Percentiles rank a stretch among this genome's conserved stretches.
phyloP scores from a whole-genome alignment of 116 monocot species.

The Phalaenopsis hybrid region DNA sequence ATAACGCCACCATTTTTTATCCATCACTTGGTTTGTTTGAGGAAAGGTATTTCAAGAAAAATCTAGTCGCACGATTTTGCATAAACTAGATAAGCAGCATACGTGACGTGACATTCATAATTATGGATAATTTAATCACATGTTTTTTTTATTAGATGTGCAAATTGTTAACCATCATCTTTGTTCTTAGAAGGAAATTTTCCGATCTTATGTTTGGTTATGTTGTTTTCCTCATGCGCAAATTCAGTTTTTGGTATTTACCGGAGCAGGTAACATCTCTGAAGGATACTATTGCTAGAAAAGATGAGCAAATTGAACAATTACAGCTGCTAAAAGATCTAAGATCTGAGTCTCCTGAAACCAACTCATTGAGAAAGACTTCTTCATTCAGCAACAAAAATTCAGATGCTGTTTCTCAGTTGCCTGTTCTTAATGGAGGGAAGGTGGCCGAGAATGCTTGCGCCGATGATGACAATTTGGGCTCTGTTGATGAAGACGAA shows the following conservation, averaged over 20 bases:
- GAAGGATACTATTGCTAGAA: slow-evolving; percentile 65
- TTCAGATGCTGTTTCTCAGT: slow-evolving; percentile 32
- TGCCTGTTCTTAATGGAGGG: slow-evolving; percentile 24
- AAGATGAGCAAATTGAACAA: slow-evolving; percentile 85
- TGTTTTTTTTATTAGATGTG: background rate
- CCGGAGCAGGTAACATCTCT: slow-evolving; percentile 58
- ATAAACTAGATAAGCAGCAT: too few species aligned
- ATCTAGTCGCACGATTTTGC: too few species aligned
- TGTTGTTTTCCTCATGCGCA: background rate
- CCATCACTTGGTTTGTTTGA: too few species aligned
- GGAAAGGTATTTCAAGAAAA: too few species aligned
- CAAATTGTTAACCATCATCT: background rate
- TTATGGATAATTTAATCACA: too few species aligned
- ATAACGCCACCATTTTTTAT: too few species aligned
- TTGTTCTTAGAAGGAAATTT: background rate
- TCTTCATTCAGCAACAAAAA: slow-evolving; percentile 44
- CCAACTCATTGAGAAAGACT: slow-evolving; percentile 36
- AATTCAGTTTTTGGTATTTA: background rate
- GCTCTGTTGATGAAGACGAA: slow-evolving; percentile 42
- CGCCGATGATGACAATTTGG: slow-evolving; percentile 28
- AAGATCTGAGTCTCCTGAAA: slow-evolving; percentile 21
- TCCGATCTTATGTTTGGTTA: background rate
- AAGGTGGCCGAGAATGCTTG: slow-evolving; percentile 3
- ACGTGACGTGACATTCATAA: too few species aligned
- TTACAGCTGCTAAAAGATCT: slow-evolving; percentile 50